These are phyloP conservation scores for Ascochyta fabae DNA, from an alignment of 2,329 filamentous ascomycete genomes.

Conservation along the genomic window DNA sequence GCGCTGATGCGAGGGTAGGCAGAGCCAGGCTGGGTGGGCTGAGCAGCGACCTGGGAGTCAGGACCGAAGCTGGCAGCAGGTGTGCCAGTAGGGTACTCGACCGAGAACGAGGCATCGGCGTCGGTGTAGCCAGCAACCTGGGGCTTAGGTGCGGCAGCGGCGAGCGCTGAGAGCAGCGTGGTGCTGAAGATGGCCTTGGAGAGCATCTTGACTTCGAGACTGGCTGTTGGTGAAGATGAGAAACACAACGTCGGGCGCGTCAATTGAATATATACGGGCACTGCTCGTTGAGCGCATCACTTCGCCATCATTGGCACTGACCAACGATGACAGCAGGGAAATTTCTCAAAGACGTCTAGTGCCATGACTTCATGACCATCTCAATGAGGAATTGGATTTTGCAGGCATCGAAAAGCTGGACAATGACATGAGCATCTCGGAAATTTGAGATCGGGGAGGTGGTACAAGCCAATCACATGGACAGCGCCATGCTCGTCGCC, in stretches of 20 bases:
- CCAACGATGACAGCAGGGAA: slow-evolving; percentile 28
- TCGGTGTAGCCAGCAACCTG: slow-evolving; percentile 55
- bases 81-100: slow-evolving; percentile 40
- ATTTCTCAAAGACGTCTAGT: slow-evolving; percentile 14
- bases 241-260: not conserved
- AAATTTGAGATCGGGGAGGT: slow-evolving; percentile 15
- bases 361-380: slow-evolving; percentile 48
- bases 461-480: slow-evolving; percentile 23
- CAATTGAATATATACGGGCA: slow-evolving; percentile 13
- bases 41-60: slow-evolving; percentile 53
- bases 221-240: slow-evolving; percentile 9
- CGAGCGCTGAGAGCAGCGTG: slow-evolving; percentile 45
- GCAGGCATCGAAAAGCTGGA: slow-evolving; percentile 27
- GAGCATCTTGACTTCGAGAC: slow-evolving; percentile 44
- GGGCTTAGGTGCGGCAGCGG: slow-evolving; percentile 48
- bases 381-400: slow-evolving; percentile 32
- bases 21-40: slow-evolving; percentile 38
- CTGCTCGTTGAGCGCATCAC: slow-evolving; percentile 12
- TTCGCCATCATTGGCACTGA: slow-evolving; percentile 10
- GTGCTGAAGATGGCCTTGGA: slow-evolving; percentile 43
- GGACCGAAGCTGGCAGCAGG: slow-evolving; percentile 53
- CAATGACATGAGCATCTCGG: slow-evolving; percentile 26
- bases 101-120: slow-evolving; percentile 53
- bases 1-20: slow-evolving; percentile 56
- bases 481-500: not conserved